These are phyloP conservation scores for Linnemannia exigua DNA, from an alignment of 192 early-diverging fungal species.

Conservation along the genomic window DNA sequence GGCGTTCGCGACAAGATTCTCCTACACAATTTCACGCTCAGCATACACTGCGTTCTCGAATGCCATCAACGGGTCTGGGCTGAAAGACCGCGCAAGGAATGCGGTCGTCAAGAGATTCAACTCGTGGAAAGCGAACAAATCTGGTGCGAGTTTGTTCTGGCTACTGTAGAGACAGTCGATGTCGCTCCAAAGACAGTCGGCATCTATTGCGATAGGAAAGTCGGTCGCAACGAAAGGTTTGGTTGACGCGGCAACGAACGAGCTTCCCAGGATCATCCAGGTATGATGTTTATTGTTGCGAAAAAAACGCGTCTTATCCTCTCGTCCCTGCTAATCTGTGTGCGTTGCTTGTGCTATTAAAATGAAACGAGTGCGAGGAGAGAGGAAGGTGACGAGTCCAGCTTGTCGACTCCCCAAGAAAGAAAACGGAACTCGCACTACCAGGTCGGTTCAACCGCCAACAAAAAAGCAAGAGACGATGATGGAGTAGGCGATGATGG, in stretches of 20 bases:
- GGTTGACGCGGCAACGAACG: slow-evolving; percentile 23
- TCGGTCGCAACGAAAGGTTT: slow-evolving; percentile 25
- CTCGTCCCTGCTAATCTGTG: slow-evolving; percentile 26
- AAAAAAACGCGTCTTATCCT: slow-evolving; percentile 23
- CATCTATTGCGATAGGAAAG: slow-evolving; percentile 24
- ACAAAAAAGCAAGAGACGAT: slow-evolving; percentile 24
- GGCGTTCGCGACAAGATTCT: slow-evolving; percentile 24
- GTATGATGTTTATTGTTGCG: slow-evolving; percentile 5
- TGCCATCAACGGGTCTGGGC: slow-evolving; percentile 19
- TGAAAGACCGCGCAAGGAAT: slow-evolving; percentile 22
- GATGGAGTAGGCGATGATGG: slow-evolving; percentile 18
- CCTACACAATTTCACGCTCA: slow-evolving; percentile 14
- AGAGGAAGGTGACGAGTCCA: slow-evolving; percentile 19
- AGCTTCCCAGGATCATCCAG: slow-evolving; percentile 21
- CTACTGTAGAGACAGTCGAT: slow-evolving; percentile 26
- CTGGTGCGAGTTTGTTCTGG: slow-evolving; percentile 19
- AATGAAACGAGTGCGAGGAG: slow-evolving; percentile 16
- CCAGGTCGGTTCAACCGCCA: slow-evolving; percentile 18
- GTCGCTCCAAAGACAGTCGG: slow-evolving; percentile 25
- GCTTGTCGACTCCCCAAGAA: slow-evolving; percentile 14
- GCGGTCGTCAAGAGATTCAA: slow-evolving; percentile 14
- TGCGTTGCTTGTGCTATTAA: slow-evolving; percentile 26
- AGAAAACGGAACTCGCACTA: slow-evolving; percentile 17
- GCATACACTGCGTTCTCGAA: slow-evolving; percentile 15
- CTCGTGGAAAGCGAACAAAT: slow-evolving; percentile 25